Conservation (phyloP, 345 rosid genomes). For the Salix arbutifolia region DNA sequence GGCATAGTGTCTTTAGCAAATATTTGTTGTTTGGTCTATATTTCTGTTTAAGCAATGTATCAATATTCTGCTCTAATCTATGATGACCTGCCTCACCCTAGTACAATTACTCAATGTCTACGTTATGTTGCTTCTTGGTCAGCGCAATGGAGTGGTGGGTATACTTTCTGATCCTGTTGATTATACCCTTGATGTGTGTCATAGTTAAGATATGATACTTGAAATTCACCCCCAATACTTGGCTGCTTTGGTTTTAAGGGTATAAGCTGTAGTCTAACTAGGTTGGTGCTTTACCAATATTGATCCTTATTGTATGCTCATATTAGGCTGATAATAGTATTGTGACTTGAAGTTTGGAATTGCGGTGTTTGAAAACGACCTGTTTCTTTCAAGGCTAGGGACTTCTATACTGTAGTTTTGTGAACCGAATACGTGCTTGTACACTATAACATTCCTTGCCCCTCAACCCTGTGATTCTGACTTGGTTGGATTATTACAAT, state of each 20-base stretch:
- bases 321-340: background rate
- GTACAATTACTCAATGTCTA: background rate
- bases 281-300: background rate
- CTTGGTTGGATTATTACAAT: background rate
- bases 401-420: background rate
- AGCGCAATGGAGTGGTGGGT: background rate
- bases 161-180: background rate
- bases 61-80: background rate
- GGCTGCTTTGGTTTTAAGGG: background rate
- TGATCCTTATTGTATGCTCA: background rate
- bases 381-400: background rate
- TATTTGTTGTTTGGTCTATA: background rate
- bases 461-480: background rate
- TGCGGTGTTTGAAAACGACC: background rate
- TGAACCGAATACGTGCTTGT: background rate
- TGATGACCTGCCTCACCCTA: background rate
- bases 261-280: background rate
- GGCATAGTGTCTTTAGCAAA: background rate
- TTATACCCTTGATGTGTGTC: background rate
- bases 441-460: background rate
- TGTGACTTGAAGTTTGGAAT: background rate
- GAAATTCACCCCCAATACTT: background rate
- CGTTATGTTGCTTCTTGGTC: background rate
- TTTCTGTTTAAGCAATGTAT: background rate
- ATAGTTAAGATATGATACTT: background rate